These are phyloP conservation scores for Micractinium conductrix DNA, from an alignment of 139 green algal genomes.

Conservation along the genomic window DNA sequence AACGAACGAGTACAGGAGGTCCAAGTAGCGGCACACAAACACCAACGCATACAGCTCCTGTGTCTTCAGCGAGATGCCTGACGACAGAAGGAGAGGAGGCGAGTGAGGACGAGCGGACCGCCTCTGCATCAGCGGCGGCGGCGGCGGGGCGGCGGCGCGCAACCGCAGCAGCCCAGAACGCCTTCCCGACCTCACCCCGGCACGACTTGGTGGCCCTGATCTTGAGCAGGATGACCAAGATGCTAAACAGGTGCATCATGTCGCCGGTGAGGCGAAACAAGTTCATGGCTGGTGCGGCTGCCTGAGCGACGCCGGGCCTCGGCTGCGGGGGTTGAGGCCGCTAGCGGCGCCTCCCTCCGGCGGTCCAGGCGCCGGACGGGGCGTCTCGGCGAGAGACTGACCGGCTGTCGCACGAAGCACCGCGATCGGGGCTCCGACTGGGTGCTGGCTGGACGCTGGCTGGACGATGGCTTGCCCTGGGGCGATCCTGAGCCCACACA, in stretches of 20 bases:
- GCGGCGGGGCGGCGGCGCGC: background rate
- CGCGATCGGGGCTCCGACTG: no score
- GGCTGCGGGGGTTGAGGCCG: no score
- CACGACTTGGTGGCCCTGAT: slow-evolving; percentile 94
- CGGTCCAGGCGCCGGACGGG: no score
- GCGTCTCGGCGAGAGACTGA: no score
- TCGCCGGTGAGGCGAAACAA: slow-evolving; percentile 94
- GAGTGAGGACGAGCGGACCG: background rate
- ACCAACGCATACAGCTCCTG: slow-evolving; percentile 98
- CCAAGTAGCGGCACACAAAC: slow-evolving; percentile 96
- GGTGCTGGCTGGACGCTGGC: no score
- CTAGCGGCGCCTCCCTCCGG: no score
- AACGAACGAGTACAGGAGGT: slow-evolving; percentile 94
- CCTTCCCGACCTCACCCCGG: slow-evolving; percentile 68
- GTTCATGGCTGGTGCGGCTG: slow-evolving; percentile 88
- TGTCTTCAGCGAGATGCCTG: slow-evolving; percentile 97
- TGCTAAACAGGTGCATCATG: slow-evolving; percentile 91
- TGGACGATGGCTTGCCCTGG: no score
- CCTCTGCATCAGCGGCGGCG: no score
- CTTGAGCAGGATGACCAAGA: slow-evolving; percentile 96
- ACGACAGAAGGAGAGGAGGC: background rate
- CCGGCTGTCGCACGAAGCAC: no score
- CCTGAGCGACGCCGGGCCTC: background rate
- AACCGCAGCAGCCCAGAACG: background rate
- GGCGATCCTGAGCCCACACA: no score